Evolutionary conservation across 2,329 filamentous ascomycete species (phyloP).

Genomic region (Penicillium sp.): DNA sequence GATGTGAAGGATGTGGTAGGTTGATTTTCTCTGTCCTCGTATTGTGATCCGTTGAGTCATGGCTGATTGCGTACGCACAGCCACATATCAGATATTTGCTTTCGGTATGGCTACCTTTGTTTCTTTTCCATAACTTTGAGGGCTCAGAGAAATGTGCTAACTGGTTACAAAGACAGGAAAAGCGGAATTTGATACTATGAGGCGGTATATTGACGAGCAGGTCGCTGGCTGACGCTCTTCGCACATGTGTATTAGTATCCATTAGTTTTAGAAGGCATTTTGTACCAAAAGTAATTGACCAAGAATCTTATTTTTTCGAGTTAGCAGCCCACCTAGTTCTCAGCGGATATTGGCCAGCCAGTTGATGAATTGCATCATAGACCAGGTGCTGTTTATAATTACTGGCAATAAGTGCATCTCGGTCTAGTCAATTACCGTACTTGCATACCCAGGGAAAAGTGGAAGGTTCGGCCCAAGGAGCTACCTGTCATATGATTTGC

Average conservation of each 20-base stretch:
- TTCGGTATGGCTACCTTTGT: slow-evolving; percentile 32
- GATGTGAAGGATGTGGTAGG: slow-evolving; percentile 45
- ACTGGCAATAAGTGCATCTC: neutral
- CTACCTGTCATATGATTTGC: neutral
- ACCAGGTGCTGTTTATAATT: neutral
- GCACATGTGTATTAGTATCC: neutral
- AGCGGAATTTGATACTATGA: slow-evolving; percentile 49
- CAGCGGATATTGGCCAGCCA: neutral
- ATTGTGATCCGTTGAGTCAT: neutral
- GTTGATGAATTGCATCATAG: neutral
- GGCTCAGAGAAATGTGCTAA: neutral
- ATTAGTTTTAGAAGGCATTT: neutral
- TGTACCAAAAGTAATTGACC: neutral
- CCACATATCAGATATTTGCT: slow-evolving; percentile 49
- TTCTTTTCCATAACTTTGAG: neutral
- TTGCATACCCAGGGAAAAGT: neutral
- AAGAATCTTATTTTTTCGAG: neutral
- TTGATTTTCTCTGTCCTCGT: neutral
- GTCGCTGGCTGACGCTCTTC: slow-evolving; percentile 23
- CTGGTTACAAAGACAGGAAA: slow-evolving; percentile 41
- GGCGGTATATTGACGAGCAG: slow-evolving; percentile 49
- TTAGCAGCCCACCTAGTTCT: neutral
- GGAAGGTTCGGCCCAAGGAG: neutral
- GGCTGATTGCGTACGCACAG: slow-evolving; percentile 14
- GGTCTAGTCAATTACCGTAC: neutral